Evolutionary conservation across 805 yeast genomes (phyloP).

Genomic region (Schwanniomyces occidentalis): DNA sequence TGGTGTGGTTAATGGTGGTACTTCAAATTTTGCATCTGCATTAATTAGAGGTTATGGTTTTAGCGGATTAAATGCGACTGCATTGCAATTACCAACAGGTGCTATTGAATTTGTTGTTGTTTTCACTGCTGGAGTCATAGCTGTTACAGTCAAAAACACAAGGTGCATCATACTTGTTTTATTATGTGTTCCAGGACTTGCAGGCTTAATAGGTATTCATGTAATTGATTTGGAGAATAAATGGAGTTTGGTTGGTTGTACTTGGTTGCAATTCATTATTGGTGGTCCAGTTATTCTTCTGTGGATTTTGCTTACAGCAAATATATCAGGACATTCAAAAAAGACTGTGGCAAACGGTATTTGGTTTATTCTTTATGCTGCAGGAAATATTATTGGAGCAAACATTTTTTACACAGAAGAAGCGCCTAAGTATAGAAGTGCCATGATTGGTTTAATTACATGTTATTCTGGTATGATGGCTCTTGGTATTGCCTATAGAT

Average conservation of each 20-base stretch:
- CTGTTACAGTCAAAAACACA: slow-evolving; percentile 17
- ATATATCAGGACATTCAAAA: slow-evolving; percentile 24
- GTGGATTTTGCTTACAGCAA: slow-evolving; percentile 24
- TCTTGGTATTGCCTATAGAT: slow-evolving; percentile 13
- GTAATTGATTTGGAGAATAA: slow-evolving; percentile 15
- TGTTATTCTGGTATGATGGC: slow-evolving; percentile 23
- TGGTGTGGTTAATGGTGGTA: slow-evolving; percentile 33
- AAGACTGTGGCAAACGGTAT: slow-evolving; percentile 20
- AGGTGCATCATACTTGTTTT: slow-evolving; percentile 16
- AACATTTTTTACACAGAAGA: slow-evolving; percentile 22
- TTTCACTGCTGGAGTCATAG: slow-evolving; percentile 25
- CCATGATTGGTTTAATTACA: slow-evolving; percentile 22
- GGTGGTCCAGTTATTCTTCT: slow-evolving; percentile 30
- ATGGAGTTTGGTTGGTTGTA: slow-evolving; percentile 30
- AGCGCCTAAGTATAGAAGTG: slow-evolving; percentile 25
- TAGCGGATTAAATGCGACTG: slow-evolving; percentile 25
- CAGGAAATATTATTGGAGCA: slow-evolving; percentile 30
- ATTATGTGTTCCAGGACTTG: slow-evolving; percentile 21
- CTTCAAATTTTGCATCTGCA: slow-evolving; percentile 26
- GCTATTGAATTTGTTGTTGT: slow-evolving; percentile 28
- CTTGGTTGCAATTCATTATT: slow-evolving; percentile 29
- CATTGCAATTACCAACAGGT: slow-evolving; percentile 26
- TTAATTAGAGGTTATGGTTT: slow-evolving; percentile 34
- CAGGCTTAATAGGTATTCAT: slow-evolving; percentile 26
- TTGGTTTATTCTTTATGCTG: slow-evolving; percentile 26